Base-by-base conservation (phyloP, 768 basidiomycete genomes). In the Fistulinella prunicolor region DNA sequence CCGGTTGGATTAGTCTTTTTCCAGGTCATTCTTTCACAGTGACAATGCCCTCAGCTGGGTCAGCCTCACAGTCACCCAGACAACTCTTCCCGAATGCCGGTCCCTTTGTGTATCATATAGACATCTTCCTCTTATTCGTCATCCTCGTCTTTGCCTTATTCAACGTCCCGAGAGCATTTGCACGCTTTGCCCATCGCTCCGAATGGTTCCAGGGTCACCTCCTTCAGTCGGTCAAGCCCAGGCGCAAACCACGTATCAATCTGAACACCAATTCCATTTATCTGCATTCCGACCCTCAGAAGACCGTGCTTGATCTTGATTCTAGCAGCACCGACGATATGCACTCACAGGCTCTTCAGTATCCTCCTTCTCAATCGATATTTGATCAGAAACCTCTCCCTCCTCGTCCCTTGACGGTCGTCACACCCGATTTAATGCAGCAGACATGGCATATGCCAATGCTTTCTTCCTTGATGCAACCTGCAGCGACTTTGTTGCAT, bases 121-220 rank as follows among this genome's bases (percentile, higher is more conserved):
- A 77, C 66, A 59, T 82, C 36, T 66, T 79, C 56, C 59, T 83
- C 41, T 44, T 78, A 47, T 64, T 70, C 20, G 39, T 76, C 40
- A 61, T 77, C 32, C 68, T 63, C 0, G 34, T 73, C 23, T 65
- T 77, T 36, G 65, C 75, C 45, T 50, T 76, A 6, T 62, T 73
- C 50, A 67, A 70, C 6, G 57, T 79, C 8, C 83, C 82, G 17
- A 74, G 79, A 35, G 69, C 70, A 14, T 47, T 81, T 12, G 76
- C 73, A 19, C 77, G 82, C 37, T 69, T 82, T 47, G 75, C 76
- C 44, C 69, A 67, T 32, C 56, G 66, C 23, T 70, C 73, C 5
- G 79, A 82, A 50, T 81, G 81, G 81, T 51, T 65, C 19, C 71
- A 64, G 22, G 82, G 82, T 3, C 70, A 77, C 51, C 50, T 82